These are phyloP conservation scores for Xylaria bambusicola DNA, from an alignment of 495 filamentous ascomycete species.

Conservation along the genomic window DNA sequence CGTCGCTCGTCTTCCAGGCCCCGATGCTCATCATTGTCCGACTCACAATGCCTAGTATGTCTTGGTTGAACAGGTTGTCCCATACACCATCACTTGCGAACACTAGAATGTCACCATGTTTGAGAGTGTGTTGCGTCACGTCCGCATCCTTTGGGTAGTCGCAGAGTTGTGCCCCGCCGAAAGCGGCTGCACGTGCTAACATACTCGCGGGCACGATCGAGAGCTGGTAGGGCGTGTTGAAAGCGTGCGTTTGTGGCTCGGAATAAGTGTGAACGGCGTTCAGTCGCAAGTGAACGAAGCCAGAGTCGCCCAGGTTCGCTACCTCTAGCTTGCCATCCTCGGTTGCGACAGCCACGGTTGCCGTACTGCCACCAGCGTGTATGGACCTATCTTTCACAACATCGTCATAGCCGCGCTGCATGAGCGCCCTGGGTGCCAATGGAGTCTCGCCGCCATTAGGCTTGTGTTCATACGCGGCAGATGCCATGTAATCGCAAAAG, in stretches of 20 bases:
- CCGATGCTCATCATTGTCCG: slow-evolving; percentile 68
- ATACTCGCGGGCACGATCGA: slow-evolving; percentile 82
- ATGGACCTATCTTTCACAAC: slow-evolving; percentile 73
- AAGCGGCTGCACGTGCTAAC: slow-evolving; percentile 71
- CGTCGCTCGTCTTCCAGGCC: slow-evolving; percentile 68
- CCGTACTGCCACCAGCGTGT: slow-evolving; percentile 84
- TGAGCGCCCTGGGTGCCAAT: slow-evolving; percentile 68
- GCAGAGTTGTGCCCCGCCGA: slow-evolving; percentile 76
- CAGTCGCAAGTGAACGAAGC: slow-evolving; percentile 79
- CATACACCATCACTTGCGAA: slow-evolving; percentile 95
- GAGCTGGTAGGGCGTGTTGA: slow-evolving; percentile 96
- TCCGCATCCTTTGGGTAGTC: slow-evolving; percentile 86
- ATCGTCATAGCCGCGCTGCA: slow-evolving; percentile 79
- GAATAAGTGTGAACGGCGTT: slow-evolving; percentile 83
- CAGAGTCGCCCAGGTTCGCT: slow-evolving; percentile 98
- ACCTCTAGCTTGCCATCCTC: slow-evolving; percentile 74
- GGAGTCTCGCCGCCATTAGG: slow-evolving; percentile 22
- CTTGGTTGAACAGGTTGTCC: slow-evolving; percentile 92
- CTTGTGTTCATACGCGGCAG: slow-evolving; percentile 60
- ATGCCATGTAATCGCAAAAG: slow-evolving; percentile 89
- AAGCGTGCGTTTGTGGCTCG: slow-evolving; percentile 88
- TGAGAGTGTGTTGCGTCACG: slow-evolving; percentile 69
- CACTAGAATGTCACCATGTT: slow-evolving; percentile 87
- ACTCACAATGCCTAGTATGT: slow-evolving; percentile 78
- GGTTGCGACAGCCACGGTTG: slow-evolving; percentile 73